phyloP scores from a whole-genome alignment of 495 filamentous ascomycete species.

The Xylona heveae region DNA sequence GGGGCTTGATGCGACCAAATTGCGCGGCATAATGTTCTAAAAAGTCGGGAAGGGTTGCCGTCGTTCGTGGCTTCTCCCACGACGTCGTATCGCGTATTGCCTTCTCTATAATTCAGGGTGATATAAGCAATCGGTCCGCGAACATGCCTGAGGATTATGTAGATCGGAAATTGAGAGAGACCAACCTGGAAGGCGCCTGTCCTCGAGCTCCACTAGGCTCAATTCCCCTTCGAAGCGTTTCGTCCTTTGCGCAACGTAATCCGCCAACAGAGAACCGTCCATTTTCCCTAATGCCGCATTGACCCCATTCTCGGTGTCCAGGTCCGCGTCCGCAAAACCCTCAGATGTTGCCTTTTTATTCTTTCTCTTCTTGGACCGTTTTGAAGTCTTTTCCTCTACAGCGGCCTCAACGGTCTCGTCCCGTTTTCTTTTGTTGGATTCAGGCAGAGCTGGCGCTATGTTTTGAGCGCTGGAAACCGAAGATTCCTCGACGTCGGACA shows the following conservation, averaged over 20 bases:
- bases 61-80: slow-evolving; percentile 36
- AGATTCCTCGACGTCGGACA: too few relatives aligned
- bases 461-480: too few relatives aligned
- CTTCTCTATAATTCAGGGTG: slow-evolving; percentile 15
- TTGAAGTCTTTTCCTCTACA: not conserved
- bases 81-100: slow-evolving; percentile 53
- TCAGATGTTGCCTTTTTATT: too few relatives aligned
- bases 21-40: slow-evolving; percentile 28
- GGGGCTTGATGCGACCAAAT: slow-evolving; percentile 14
- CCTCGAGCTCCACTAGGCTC: slow-evolving; percentile 62
- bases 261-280: slow-evolving; percentile 63
- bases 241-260: slow-evolving; percentile 63
- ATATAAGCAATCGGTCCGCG: not conserved
- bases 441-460: too few relatives aligned
- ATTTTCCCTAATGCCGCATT: slow-evolving; percentile 65
- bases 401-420: slow-evolving; percentile 4
- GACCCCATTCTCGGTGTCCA: slow-evolving; percentile 41
- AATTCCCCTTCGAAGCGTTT: slow-evolving; percentile 58
- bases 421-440: not conserved
- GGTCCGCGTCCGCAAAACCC: too few relatives aligned
- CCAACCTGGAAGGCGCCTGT: slow-evolving; percentile 62
- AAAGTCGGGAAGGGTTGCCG: slow-evolving; percentile 56
- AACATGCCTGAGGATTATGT: slow-evolving; percentile 13
- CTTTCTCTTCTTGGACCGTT: too few relatives aligned
- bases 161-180: slow-evolving; percentile 10